Base-by-base conservation (phyloP, 2,329 filamentous ascomycete genomes). In the Hypoxylon sp. region DNA sequence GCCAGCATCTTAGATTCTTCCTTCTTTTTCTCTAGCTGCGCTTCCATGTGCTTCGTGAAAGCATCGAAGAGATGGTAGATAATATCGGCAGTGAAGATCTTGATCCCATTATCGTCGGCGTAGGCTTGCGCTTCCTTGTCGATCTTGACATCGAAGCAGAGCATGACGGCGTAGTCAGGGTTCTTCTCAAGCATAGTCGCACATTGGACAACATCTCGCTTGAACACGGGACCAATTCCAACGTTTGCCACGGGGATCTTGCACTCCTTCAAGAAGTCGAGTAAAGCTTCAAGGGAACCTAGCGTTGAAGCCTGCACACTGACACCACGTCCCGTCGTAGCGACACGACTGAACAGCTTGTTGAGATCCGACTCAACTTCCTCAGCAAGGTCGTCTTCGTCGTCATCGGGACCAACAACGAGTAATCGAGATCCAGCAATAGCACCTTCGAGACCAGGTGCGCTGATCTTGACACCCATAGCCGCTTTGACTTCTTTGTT, bases 401-500 rank as follows among this genome's bases (percentile, higher is more conserved):
- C 96, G 72, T 99, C 95, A 73, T 97, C 92, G 33, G 93, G 92
- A 33, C 96, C 95, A 65, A 97, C 93, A 26, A 99, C 94, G 73
- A 99, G 88, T 73, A 99, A 84, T 71, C 96, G 90, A 18, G 96
- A 99, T 77, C 96, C 96, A 66, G 96, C 96, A 79, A 99, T 98
- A 71, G 96, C 96, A 67, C 93, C 91, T 79, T 99, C 96, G 20
- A 99, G 91, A 68, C 94, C 93, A 72, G 97, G 96, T 45, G 95
- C 96, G 68, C 93, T 93, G 77, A 99, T 98, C 87, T 99, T 99
- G 79, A 99, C 93, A 91, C 96, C 96, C 75, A 99, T 87, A 7
- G 96, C 93, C 18, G 96, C 96, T 85, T 97, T 99, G 82, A 97
- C 94, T 79, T 97, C 93, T 84, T 99, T 98, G 84, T 99, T 97